phyloP scores from a whole-genome alignment of 306 rosid species.

The Citrullus colocynthis region DNA sequence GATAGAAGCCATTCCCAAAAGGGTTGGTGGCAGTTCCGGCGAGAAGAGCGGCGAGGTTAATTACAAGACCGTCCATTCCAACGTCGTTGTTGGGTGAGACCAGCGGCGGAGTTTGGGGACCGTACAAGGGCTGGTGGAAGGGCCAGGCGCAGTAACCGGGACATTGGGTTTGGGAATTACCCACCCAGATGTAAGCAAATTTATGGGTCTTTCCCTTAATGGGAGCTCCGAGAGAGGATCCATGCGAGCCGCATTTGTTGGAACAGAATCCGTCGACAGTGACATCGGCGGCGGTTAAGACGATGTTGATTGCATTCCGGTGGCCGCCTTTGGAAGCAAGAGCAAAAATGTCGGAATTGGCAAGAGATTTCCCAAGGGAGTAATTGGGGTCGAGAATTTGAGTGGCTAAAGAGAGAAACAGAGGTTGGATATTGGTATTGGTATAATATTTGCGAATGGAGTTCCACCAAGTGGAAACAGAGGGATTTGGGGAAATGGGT shows the following conservation, averaged over 20 bases:
- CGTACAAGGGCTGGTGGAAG: slow-evolving; percentile 48
- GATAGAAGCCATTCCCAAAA: slow-evolving; percentile 44
- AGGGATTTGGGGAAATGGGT: slow-evolving; percentile 20
- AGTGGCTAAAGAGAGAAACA: slow-evolving; percentile 15
- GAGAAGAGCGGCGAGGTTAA: slow-evolving; percentile 38
- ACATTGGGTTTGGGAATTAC: slow-evolving; percentile 16
- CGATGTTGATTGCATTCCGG: slow-evolving; percentile 28
- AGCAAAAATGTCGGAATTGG: slow-evolving; percentile 12
- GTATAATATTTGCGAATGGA: slow-evolving; percentile 26
- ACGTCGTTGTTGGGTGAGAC: slow-evolving; percentile 57
- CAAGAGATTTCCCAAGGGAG: slow-evolving; percentile 40
- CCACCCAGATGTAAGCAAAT: slow-evolving; percentile 44
- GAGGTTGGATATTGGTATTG: no score
- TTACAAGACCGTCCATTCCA: slow-evolving; percentile 54
- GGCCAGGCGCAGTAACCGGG: slow-evolving; percentile 31
- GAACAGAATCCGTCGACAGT: slow-evolving; percentile 40
- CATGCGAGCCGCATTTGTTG: slow-evolving; percentile 43
- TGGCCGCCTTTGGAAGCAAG: slow-evolving; percentile 34
- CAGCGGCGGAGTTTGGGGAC: slow-evolving; percentile 36
- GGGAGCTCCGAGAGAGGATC: slow-evolving; percentile 5
- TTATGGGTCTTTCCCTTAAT: slow-evolving; percentile 15
- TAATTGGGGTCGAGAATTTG: slow-evolving; percentile 27
- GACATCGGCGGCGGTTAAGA: slow-evolving; percentile 41
- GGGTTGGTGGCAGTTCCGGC: slow-evolving; percentile 49
- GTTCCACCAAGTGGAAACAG: slow-evolving; percentile 47